Base-by-base conservation (phyloP, 169 alveolate species). In the Toxoplasma gondii region DNA sequence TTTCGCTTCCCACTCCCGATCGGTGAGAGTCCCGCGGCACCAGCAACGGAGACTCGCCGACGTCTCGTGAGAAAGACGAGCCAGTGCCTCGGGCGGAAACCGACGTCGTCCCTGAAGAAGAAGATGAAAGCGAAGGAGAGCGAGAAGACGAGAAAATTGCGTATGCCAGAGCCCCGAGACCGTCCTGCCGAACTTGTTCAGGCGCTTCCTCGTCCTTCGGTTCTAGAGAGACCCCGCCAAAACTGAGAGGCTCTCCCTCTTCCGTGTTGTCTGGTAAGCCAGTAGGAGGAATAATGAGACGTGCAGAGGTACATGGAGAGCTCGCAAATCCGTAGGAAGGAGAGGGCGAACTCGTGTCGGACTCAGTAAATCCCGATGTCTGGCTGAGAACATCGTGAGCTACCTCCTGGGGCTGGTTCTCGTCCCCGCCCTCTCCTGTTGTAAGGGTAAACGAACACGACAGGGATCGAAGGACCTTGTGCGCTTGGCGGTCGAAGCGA, bases 401-500 rank as follows among this genome's bases (percentile, higher is more conserved):
- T 22, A 1, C 22, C 74, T 16, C 34, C 74, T 64, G 74, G 34
- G 24, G 74, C 74, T 4, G 74, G 34, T 64, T 16, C 24, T 16
- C 74, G 34, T 64, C 74, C n/a, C n/a, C 74, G 34, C 74, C n/a
- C n/a, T 64, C 74, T 64, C 74, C 34, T 31, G 9, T 22, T 22
- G 74, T 27, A 19, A 64, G 74, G n/a, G 22, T 27, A 4, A 64
- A 4, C 44, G 86, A 78, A 9, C 45, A 29, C 1, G 86, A 41
- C n/a, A 78, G 44, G 22, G 86, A 78, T 31, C 86, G 86, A 4
- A 78, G 86, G n/a, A 78, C 39, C n/a, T 19, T 16, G n/a, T 82
- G 53, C 64, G 90, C 90, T 24, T 82, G 90, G 39, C 90, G 53
- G n/a, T 82, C 90, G 67, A 10, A 82, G 12, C 90, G 90, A 10